A percentile compares a stretch with the other conserved stretches of the same genome.
These are phyloP conservation scores for Tylopilus vinaceipallidus DNA, from an alignment of 768 basidiomycete species.

Conservation along the genomic window DNA sequence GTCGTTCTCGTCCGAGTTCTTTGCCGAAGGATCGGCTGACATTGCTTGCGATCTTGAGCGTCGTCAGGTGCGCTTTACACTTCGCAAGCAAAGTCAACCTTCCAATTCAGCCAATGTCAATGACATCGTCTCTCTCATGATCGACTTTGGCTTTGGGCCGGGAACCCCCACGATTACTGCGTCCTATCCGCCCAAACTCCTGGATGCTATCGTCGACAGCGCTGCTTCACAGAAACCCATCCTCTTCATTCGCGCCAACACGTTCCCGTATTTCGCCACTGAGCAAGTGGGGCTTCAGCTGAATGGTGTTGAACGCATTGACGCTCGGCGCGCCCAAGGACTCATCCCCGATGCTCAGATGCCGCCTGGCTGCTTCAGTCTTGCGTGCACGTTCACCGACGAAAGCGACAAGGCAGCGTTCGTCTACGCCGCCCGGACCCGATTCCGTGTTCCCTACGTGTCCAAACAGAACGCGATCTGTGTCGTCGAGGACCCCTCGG, in stretches of 20 bases:
- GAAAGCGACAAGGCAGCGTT: conserved; percentile 30
- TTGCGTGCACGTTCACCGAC: conserved; percentile 30
- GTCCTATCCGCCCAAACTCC: conserved; percentile 19
- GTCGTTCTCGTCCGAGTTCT: conserved; percentile 34
- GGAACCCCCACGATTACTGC: conserved; percentile 7
- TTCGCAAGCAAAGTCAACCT: conserved; percentile 24
- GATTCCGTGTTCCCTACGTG: conserved; percentile 21
- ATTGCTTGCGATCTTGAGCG: conserved; percentile 39
- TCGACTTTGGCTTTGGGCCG: background rate
- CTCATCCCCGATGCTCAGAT: conserved; percentile 24
- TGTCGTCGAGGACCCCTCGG: conserved; percentile 17
- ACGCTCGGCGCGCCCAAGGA: conserved; percentile 24
- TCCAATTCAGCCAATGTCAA: conserved; percentile 4
- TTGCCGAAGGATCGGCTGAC: conserved; percentile 23
- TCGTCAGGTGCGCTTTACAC: conserved; percentile 30
- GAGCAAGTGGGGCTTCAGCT: background rate
- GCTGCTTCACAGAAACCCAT: conserved; percentile 5
- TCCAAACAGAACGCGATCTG: conserved; percentile 5
- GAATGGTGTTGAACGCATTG: background rate
- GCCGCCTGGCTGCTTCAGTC: conserved; percentile 29
- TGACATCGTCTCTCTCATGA: background rate
- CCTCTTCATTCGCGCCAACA: conserved; percentile 33
- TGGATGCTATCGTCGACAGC: conserved; percentile 24
- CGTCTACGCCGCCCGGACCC: conserved; percentile 17
- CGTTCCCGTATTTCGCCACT: conserved; percentile 31